Base-by-base conservation (phyloP, 2,329 filamentous ascomycete genomes). In the Alternaria angustiovoidea region DNA sequence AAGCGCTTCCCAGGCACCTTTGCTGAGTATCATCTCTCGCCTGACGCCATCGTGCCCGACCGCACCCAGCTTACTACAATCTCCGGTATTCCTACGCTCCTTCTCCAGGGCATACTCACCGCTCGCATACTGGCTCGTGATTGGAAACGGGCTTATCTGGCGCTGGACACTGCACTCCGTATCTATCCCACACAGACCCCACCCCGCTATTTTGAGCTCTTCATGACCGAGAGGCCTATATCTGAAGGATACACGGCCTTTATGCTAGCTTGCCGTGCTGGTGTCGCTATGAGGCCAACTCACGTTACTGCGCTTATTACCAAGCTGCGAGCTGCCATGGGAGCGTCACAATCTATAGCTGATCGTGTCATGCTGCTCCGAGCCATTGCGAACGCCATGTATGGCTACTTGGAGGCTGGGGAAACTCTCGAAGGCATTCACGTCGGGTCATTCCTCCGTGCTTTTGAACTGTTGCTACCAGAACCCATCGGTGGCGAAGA, bases 81-180 rank as follows among this genome's bases (percentile, higher is more conserved):
- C 39, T 59, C 65, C 18, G 79, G 78, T 24, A 73, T 83, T 11
- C 79, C 81, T 2, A 76, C 81, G 18, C 69, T 73, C 22, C 72
- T 86, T 11, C 71, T 86, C 3, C 81, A 83, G 62, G 81, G 82
- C 6, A 85, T 86, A 44, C 69, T 81, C 43, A 80, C 77, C 2
- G 84, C 84, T 4, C 79, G 84, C 42, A 61, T 85, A 3, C 66
- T 82, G 5, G 68, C 76, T 32, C 79, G 81, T 18, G 81, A 85
- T 52, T 82, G 82, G 74, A 78, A 73, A 38, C 78, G 76, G 9
- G 82, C 83, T 2, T 86, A 86, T 61, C 75, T 86, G 18, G 80
- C 78, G 5, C 72, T 86, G 3, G 84, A 86, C 66, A 81, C 81
- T 9, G 75, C 77, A 2, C 69, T 85, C 6, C 78, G 84, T 26